Base-by-base conservation (phyloP, 306 rosid species). In the Cucumis cinereus region DNA sequence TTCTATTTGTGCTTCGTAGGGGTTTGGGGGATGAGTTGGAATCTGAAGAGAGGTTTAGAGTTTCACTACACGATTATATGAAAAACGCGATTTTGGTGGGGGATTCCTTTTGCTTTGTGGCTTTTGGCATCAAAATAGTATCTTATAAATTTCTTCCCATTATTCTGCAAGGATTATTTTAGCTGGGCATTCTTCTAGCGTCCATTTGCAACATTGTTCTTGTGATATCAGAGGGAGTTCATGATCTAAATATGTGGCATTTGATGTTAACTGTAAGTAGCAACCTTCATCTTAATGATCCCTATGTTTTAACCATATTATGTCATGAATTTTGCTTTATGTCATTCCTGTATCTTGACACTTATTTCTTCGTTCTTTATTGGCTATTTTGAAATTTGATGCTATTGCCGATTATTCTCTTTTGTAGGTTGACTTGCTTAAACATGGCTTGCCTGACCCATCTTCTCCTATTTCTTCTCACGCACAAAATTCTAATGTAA, bases 181-280 rank as follows among this genome's bases (percentile, higher is more conserved):
- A 90, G 97, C 89, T 93, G 78, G 93, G 88, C 77, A 88, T 87
- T 78, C 90, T 92, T 78, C 86, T 92, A 68, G 87, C 89, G 45
- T 92, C 97, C 67, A 61, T 88, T 59, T 92, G 97, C 75, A 90
- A 92, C 81, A 73, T 90, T 81, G 26, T 92, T 79, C 87, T 90
- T 87, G 97, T 91, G 82, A 88, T 93, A 71, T 90, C 98, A 0
- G 97, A 93, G 41, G 98, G 96, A 84, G 90, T 85, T 77, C 90
- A 86, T 71, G 95, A 89, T 71, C 81, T 80, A 74, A 85, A 78
- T 83, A 82, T 86, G 96, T 93, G 98, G 98, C 89, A 77, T 35
- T 84, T 93, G 79, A 88, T 90, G 92, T 85, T 79, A n/a, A 93
- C 93, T 80, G 98, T 93, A 83, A 20, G 75, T 47, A 45, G 17